Base-by-base conservation (phyloP, 176 grass and related monocot genomes). In the Guadua angustifolia region DNA sequence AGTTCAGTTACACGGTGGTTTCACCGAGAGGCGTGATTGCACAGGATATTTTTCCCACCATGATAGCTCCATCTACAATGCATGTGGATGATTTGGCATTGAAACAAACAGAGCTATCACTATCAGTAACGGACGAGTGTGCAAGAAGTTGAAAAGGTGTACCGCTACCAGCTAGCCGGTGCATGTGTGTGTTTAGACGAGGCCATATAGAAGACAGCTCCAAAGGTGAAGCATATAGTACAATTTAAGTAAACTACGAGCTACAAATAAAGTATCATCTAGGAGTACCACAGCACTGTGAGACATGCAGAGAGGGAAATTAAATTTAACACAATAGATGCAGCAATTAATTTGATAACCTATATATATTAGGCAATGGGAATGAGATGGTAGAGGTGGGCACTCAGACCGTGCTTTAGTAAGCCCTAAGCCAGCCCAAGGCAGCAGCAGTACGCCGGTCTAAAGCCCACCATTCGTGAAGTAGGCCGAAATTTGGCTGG, bases 21-120 rank as follows among this genome's bases (percentile, higher is more conserved):
- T n/a, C n/a, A n/a, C n/a, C n/a, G n/a, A n/a, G n/a, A n/a, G n/a
- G n/a, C n/a, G n/a, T n/a, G n/a, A n/a, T n/a, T n/a, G n/a, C n/a
- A n/a, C n/a, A n/a, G n/a, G n/a, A n/a, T n/a, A n/a, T n/a, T n/a
- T n/a, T n/a, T n/a, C n/a, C n/a, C 29, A 29, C 29, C 29, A 1
- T 18, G 77, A 66, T 73, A 45, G 57, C 45, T 86, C 24, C 39
- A 68, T 19, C 38, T 66, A 26, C 47, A 38, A 38, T 24, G 60
- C 59, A 87, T 75, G 78, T 47, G 36, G 50, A 38, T 68, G 26
- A 29, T 29, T 29, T 29, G 19, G 13, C 29, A n/a, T 68, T 49
- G 77, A 67, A 66, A 81, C 36, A 69, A 74, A 32, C 59, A 80
- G 67, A 10, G 69, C n/a, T n/a, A n/a, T n/a, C n/a, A n/a, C 26